A percentile compares a stretch with the other conserved stretches of the same genome.
Conservation (phyloP, 768 basidiomycete species). For the Lepiota venenata region DNA sequence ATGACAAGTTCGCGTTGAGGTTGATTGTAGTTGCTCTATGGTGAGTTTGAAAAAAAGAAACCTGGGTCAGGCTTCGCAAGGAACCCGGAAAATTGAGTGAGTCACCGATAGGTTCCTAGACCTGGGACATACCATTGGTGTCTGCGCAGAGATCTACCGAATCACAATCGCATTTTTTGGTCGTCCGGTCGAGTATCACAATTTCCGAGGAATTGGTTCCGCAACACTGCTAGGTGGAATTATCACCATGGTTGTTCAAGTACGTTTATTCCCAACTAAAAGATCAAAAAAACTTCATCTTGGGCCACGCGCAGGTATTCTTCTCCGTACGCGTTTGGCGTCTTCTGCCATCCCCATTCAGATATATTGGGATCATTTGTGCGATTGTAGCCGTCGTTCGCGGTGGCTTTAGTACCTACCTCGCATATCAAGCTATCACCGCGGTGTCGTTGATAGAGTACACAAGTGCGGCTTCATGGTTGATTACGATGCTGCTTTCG, state of each 20-base stretch:
- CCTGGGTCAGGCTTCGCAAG: too few relatives aligned
- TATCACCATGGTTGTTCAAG: slow-evolving; percentile 14
- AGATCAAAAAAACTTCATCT: too few relatives aligned
- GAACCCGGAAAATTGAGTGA: background rate
- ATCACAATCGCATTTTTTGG: slow-evolving; percentile 2
- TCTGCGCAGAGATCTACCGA: slow-evolving; percentile 13
- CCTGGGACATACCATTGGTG: slow-evolving; percentile 10
- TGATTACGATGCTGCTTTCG: slow-evolving; percentile 26
- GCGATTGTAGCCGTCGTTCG: slow-evolving; percentile 22
- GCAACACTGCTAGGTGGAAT: slow-evolving; percentile 12
- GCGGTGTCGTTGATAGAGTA: slow-evolving; percentile 18
- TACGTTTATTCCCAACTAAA: background rate
- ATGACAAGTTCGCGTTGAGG: slow-evolving; percentile 6
- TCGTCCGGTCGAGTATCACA: background rate
- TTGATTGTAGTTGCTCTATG: background rate
- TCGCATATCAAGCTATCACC: slow-evolving; percentile 21
- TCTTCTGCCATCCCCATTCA: slow-evolving; percentile 24
- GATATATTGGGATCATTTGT: slow-evolving; percentile 24
- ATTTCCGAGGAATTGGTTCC: slow-evolving; percentile 6
- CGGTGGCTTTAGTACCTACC: slow-evolving; percentile 24
- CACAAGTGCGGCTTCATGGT: slow-evolving; percentile 24
- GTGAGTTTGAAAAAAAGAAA: background rate
- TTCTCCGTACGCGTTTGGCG: slow-evolving; percentile 27
- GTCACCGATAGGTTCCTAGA: slow-evolving; percentile 11
- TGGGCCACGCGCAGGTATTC: slow-evolving; percentile 21